Evolutionary conservation across 2,329 filamentous ascomycete genomes (phyloP).

Genomic region (Atkinsonella hypoxylon): DNA sequence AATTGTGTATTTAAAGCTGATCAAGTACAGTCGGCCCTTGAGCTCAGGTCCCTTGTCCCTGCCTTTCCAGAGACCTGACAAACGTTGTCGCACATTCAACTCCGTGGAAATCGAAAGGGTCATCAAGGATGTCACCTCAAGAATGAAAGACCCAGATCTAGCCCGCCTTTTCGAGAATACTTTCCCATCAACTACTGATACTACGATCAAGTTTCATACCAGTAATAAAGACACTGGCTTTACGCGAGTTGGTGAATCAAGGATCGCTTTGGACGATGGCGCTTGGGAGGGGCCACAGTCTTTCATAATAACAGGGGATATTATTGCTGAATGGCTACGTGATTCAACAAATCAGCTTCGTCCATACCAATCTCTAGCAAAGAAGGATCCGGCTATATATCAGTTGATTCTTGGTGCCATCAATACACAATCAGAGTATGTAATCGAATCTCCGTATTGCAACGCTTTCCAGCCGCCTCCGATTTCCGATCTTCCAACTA

Average conservation of each 20-base stretch:
- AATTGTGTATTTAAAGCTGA: neutral
- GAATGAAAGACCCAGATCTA: constrained; percentile 74
- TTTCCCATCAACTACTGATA: constrained; percentile 77
- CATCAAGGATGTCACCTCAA: constrained; percentile 68
- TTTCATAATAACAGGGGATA: constrained; percentile 89
- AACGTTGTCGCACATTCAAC: constrained; percentile 76
- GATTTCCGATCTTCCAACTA: constrained; percentile 60
- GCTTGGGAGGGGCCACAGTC: constrained; percentile 78
- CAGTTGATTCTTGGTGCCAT: constrained; percentile 83
- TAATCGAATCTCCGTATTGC: constrained; percentile 91
- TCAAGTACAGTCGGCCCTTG: constrained; percentile 50
- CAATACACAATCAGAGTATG: constrained; percentile 90
- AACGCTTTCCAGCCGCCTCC: constrained; percentile 96
- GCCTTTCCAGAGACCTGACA: constrained; percentile 74
- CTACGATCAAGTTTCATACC: constrained; percentile 78
- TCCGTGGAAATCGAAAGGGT: constrained; percentile 80
- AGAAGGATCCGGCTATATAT: constrained; percentile 66
- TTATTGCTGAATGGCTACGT: constrained; percentile 84
- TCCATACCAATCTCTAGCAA: constrained; percentile 78
- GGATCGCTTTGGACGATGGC: constrained; percentile 32
- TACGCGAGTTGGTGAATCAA: constrained; percentile 21
- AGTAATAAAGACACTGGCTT: constrained; percentile 38
- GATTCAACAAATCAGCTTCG: constrained; percentile 89
- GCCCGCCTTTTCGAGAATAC: constrained; percentile 91
- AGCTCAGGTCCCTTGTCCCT: constrained; percentile 69